Evolutionary conservation across 352 stramenopile species (phyloP), one percentile per base, ranked within the genome.

Genomic region (Hyphochytrium catenoides): DNA sequence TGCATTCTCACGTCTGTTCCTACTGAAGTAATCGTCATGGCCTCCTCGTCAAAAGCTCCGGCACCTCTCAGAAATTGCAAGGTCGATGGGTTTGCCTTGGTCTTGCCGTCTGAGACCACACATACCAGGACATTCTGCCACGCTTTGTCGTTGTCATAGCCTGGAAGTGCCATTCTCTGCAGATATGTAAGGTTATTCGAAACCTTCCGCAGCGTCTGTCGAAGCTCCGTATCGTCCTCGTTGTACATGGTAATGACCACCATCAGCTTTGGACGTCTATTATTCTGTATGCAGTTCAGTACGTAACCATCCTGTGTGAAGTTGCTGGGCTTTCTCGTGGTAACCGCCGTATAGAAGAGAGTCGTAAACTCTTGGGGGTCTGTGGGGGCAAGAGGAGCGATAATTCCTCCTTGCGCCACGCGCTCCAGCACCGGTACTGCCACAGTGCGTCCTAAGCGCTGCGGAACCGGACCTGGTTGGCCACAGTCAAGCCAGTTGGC

Each of bases 161-260:
- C 37, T 5, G 37, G 37, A 4, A 43, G 12, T 9, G 37, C 37
- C 16, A 26, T 39, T 7, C 15, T 40, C 27, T 43, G 37, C 14
- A 43, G 36, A 25, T 43, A 39, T 23, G 19, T 36, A 31, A 43
- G 27, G 31, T 43, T 43, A 16, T 43, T 43, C 27, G 27, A 43
- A 6, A 43, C 37, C 17, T 43, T 43, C 3, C 37, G 37, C 1
- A 43, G 18, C 3, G 37, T 43, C 31, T 36, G 28, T 1, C 27
- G 27, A 12, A 43, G 20, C 26, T 43, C 37, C n/a, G 9, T 31
- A 4, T 15, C 37, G 20, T 43, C 37, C 38, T 43, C 37, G 31
- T 43, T 43, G 37, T 43, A 43, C 37, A 43, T 43, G 24, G 37
- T 43, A 15, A 43, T 43, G 31, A 43, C 37, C 2, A 43, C 15